Evolutionary conservation across 768 basidiomycete genomes (phyloP).

Genomic region (Mycena maculata): DNA sequence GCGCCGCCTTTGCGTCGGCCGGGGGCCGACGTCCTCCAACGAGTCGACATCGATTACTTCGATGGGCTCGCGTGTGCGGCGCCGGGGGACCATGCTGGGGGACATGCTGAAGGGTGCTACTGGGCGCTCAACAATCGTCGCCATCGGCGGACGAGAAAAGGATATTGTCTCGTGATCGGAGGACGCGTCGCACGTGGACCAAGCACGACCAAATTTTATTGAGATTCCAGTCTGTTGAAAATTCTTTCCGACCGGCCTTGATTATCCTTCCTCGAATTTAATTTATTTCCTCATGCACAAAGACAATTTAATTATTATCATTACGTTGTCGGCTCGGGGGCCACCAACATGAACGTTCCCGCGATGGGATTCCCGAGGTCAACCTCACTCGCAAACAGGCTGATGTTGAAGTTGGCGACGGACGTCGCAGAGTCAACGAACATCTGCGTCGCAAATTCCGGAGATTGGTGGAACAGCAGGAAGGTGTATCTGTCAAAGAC

Average conservation of each 20-base stretch:
- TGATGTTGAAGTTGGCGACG: slow-evolving; percentile 55
- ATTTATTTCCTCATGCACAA: too few species aligned
- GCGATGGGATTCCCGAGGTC: slow-evolving; percentile 59
- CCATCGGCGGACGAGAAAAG: slow-evolving; percentile 17
- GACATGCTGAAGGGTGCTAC: slow-evolving; percentile 8
- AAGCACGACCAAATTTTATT: background rate
- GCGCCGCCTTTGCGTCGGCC: slow-evolving; percentile 23
- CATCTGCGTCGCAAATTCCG: slow-evolving; percentile 53
- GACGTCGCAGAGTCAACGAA: slow-evolving; percentile 51
- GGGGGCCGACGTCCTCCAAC: slow-evolving; percentile 8
- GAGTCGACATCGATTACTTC: slow-evolving; percentile 30
- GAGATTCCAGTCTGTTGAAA: too few species aligned
- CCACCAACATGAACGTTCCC: slow-evolving; percentile 62
- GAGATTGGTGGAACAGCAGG: slow-evolving; percentile 58
- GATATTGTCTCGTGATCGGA: background rate
- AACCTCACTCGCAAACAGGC: slow-evolving; percentile 52
- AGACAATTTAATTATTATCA: too few species aligned
- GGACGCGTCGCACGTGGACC: background rate
- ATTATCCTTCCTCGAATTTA: too few species aligned
- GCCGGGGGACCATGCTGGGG: slow-evolving; percentile 17
- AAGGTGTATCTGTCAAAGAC: slow-evolving; percentile 66
- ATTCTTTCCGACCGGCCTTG: too few species aligned
- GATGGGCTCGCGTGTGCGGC: slow-evolving; percentile 9
- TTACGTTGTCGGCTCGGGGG: slow-evolving; percentile 36
- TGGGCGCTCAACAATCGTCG: slow-evolving; percentile 25